Conservation (phyloP, 768 basidiomycete species). For the Leccinum rimulosum region DNA sequence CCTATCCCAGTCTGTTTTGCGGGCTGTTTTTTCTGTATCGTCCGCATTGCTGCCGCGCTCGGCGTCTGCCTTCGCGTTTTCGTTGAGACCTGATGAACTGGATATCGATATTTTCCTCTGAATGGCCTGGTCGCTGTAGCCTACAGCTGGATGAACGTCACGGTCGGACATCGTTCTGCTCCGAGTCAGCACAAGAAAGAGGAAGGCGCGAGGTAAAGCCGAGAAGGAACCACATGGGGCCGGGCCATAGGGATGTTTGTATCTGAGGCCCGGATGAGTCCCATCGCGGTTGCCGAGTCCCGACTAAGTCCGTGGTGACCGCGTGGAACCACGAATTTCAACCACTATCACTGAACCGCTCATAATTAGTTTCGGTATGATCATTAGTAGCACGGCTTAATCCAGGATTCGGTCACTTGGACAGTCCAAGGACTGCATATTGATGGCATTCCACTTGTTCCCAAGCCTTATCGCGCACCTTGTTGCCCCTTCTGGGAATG, state of each 20-base stretch:
- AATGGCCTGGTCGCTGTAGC: constrained; percentile 1
- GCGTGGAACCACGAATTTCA: constrained; percentile 1
- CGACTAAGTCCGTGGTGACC: not conserved
- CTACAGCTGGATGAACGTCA: constrained; percentile 1
- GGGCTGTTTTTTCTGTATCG: constrained; percentile 7
- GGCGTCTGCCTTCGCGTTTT: constrained; percentile 15
- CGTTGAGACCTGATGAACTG: constrained; percentile 12
- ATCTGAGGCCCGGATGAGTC: not conserved
- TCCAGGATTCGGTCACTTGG: not conserved
- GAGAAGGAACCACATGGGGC: constrained; percentile 6
- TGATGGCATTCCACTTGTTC: not conserved
- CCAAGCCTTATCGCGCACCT: not conserved
- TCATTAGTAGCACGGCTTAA: not conserved
- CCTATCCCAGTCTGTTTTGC: constrained; percentile 8
- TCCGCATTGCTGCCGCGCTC: constrained; percentile 10
- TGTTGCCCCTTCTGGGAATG: not conserved
- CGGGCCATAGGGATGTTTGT: not conserved
- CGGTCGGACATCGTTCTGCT: constrained; percentile 17
- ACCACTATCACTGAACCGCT: not conserved
- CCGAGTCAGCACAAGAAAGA: not conserved
- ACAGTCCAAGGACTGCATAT: not conserved
- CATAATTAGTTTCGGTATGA: no score
- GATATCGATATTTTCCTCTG: constrained; percentile 23
- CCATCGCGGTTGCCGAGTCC: not conserved
- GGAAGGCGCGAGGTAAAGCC: not conserved